phyloP scores from a whole-genome alignment of 352 stramenopile species.

The Phytopythium helicoides region DNA sequence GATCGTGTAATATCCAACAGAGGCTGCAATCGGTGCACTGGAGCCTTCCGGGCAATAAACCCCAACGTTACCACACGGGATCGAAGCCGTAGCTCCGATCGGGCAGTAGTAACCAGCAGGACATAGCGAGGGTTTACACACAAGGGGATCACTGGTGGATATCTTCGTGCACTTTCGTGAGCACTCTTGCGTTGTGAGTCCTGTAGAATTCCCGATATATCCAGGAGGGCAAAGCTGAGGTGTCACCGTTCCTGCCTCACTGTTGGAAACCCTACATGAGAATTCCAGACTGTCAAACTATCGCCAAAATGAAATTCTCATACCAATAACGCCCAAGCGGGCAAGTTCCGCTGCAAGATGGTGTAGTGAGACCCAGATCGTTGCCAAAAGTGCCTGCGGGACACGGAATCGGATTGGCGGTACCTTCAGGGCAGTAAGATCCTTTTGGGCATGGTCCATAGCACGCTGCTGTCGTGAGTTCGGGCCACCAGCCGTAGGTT shows the following conservation, averaged over 20 bases:
- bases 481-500: conserved; percentile 35
- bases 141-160: conserved; percentile 1
- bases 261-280: conserved; percentile 6
- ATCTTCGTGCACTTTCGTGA: conserved; percentile 34
- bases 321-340: conserved; percentile 63
- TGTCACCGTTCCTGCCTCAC: conserved; percentile 29
- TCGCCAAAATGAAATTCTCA: neutral
- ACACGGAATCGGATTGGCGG: conserved; percentile 41
- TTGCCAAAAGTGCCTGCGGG: conserved; percentile 45
- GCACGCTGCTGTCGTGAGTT: conserved; percentile 30
- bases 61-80: conserved; percentile 31
- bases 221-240: conserved; percentile 46
- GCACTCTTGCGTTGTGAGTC: conserved; percentile 45
- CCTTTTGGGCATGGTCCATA: conserved; percentile 41
- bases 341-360: conserved; percentile 44
- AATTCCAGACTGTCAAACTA: no score
- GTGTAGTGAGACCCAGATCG: conserved; percentile 23
- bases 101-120: conserved; percentile 59
- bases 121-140: conserved; percentile 48
- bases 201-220: conserved; percentile 27
- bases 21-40: conserved; percentile 23
- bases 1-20: conserved; percentile 58
- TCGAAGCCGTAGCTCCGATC: conserved; percentile 22
- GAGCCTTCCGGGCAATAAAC: conserved; percentile 59
- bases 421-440: conserved; percentile 56